These are phyloP conservation scores for Entoloma clypeatum DNA, from an alignment of 1,284 basidiomycete genomes.

Conservation along the genomic window DNA sequence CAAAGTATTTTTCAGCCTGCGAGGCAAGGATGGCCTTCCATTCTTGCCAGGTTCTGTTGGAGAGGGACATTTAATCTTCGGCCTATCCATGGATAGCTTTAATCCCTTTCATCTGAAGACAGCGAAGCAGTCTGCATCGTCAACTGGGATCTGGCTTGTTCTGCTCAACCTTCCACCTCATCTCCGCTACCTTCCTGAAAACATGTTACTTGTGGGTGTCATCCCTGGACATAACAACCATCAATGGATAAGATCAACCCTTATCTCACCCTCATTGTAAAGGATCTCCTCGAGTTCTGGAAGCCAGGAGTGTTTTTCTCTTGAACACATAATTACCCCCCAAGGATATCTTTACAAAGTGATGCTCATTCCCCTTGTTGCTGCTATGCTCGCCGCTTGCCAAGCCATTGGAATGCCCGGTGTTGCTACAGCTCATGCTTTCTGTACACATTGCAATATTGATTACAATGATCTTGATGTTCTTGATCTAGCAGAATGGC, in stretches of 20 bases:
- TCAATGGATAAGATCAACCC: constrained; percentile 17
- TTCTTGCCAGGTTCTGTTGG: constrained; percentile 12
- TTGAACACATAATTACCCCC: constrained; percentile 13
- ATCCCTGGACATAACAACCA: constrained; percentile 23
- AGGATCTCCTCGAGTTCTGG: constrained; percentile 22
- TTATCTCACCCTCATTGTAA: constrained; percentile 16
- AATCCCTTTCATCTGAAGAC: constrained; percentile 25
- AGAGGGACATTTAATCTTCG: constrained; percentile 18
- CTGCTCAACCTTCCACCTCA: constrained; percentile 24
- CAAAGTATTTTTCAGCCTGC: constrained; percentile 13
- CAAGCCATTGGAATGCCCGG: constrained; percentile 13
- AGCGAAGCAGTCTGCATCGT: constrained; percentile 17
- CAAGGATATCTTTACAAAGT: constrained; percentile 11
- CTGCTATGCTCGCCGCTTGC: constrained; percentile 19
- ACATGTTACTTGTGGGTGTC: constrained; percentile 21
- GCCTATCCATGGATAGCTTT: constrained; percentile 23
- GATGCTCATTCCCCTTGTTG: constrained; percentile 18
- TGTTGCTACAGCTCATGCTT: constrained; percentile 9
- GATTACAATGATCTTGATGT: constrained; percentile 10
- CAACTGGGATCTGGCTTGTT: constrained; percentile 20
- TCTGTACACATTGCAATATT: constrained; percentile 13
- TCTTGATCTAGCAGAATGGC: constrained; percentile 3
- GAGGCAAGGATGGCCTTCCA: constrained; percentile 14
- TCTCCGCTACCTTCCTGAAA: constrained; percentile 21
- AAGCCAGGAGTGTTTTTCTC: constrained; percentile 21